phyloP scores from a whole-genome alignment of 371 early-diverging fungal genomes.

The Mortierella sp. region DNA sequence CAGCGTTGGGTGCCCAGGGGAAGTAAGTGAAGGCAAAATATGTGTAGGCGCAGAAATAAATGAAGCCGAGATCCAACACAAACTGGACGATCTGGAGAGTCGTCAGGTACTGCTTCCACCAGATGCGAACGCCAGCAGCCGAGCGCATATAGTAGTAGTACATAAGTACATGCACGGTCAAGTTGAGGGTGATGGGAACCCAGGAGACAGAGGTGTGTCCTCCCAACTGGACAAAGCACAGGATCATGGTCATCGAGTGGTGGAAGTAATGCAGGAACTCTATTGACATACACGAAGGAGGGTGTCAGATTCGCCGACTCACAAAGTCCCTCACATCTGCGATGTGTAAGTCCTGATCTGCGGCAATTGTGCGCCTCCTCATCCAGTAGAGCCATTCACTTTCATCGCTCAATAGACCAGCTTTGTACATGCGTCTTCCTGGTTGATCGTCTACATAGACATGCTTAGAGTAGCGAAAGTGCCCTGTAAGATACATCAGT shows the following conservation, averaged over 20 bases:
- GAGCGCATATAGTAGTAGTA: slow-evolving; percentile 93
- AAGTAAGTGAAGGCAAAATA: slow-evolving; percentile 79
- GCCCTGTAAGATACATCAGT: no score
- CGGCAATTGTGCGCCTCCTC: no score
- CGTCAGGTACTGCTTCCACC: slow-evolving; percentile 95
- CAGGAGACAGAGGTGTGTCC: slow-evolving; percentile 86
- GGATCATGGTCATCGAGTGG: slow-evolving; percentile 90
- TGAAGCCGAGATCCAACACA: slow-evolving; percentile 81
- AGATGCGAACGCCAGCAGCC: slow-evolving; percentile 83
- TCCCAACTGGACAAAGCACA: slow-evolving; percentile 85
- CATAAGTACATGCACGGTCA: slow-evolving; percentile 93
- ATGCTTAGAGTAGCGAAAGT: no score
- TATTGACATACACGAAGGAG: no score
- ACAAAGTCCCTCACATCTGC: no score
- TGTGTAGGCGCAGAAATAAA: slow-evolving; percentile 87
- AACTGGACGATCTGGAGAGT: slow-evolving; percentile 93
- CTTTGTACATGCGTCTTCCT: no score
- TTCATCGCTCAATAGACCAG: no score
- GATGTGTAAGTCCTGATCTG: no score
- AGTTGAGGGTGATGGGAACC: slow-evolving; percentile 84
- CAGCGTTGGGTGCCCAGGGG: slow-evolving; percentile 77
- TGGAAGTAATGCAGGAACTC: slow-evolving; percentile 93
- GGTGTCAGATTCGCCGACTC: no score
- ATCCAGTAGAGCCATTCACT: no score
- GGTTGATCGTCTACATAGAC: no score